Evolutionary conservation across 2,329 filamentous ascomycete genomes (phyloP), one percentile per base, ranked within the genome.

Genomic region (Phialocephala sp.): DNA sequence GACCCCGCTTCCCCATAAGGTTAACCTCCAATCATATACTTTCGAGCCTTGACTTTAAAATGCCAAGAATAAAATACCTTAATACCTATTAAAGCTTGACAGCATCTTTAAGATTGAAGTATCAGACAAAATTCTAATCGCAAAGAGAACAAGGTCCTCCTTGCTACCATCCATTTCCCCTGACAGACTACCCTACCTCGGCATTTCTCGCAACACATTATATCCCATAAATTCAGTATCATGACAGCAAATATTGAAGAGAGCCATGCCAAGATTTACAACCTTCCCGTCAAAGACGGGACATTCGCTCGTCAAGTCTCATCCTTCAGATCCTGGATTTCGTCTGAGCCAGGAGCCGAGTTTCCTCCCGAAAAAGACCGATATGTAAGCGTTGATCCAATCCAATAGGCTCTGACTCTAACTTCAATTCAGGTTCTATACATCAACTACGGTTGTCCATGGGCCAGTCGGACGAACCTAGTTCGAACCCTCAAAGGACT

Each of bases 281-380:
- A 50, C 8, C 2, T 50, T 1, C 45, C 45, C 20, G n/a, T 20
- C 12, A 50, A 96, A 79, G 81, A 84, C 66, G 93, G 93, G 79
- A 92, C 96, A 79, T 97, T 95, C 85, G 96, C 96, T 81, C 89
- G 93, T 65, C 91, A 92, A 78, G 83, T 84, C 67, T 94, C 91
- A 68, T 84, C 86, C 60, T 97, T 97, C 81, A 88, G 94, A 66
- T 60, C 85, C 72, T 87, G 80, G 74, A 86, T 90, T 71, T 87
- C 85, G 22, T 41, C 52, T 37, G 59, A 66, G 36, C 63, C 66
- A 14, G 66, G 59, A 36, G 60, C 65, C 6, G n/a, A 67, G n/a
- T 70, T 68, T 41, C 67, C 65, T n/a, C 57, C 65, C 14, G 94
- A 97, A 80, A 92, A 92, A 80, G 91, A 86, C 63, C 86, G 94